Evolutionary conservation across 192 early-diverging fungal species (phyloP).

Genomic region (Thamnidium elegans): DNA sequence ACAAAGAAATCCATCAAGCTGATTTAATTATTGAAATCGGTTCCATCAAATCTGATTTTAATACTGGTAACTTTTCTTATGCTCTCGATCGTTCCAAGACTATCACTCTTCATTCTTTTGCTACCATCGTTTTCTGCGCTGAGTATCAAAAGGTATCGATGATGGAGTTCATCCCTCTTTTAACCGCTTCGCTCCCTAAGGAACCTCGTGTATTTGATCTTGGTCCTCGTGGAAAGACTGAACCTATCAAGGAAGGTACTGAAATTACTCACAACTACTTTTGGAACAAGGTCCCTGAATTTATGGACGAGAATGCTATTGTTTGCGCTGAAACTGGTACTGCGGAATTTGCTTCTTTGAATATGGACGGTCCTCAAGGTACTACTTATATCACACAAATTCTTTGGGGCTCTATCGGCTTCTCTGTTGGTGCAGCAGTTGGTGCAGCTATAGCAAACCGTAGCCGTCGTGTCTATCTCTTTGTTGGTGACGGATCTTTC

Average conservation of each 20-base stretch:
- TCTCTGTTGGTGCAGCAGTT: slow-evolving; percentile 38
- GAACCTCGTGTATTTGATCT: neutral
- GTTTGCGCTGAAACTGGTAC: slow-evolving; percentile 49
- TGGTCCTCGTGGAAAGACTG: slow-evolving; percentile 16
- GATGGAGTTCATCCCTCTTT: slow-evolving; percentile 28
- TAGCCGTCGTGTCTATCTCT: slow-evolving; percentile 39
- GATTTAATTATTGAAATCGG: slow-evolving; percentile 45
- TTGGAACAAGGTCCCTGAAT: slow-evolving; percentile 40
- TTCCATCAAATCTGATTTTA: slow-evolving; percentile 45
- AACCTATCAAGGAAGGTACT: neutral
- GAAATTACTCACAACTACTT: slow-evolving; percentile 44
- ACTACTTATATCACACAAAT: slow-evolving; percentile 43
- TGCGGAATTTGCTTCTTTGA: slow-evolving; percentile 39
- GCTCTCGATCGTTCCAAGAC: slow-evolving; percentile 26
- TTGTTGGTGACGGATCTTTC: slow-evolving; percentile 53
- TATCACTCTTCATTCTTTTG: slow-evolving; percentile 43
- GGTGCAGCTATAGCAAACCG: slow-evolving; percentile 43
- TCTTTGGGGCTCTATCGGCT: slow-evolving; percentile 33
- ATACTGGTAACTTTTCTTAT: slow-evolving; percentile 50
- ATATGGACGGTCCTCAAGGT: slow-evolving; percentile 38
- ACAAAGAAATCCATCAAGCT: slow-evolving; percentile 30
- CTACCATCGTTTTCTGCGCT: slow-evolving; percentile 35
- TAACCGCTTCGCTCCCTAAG: slow-evolving; percentile 10
- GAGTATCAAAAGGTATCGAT: slow-evolving; percentile 38
- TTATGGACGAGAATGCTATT: slow-evolving; percentile 30